Evolutionary conservation across 1,284 basidiomycete species (phyloP), one percentile per base, ranked within the genome.

Genomic region (Apiotrichum laibachii): DNA sequence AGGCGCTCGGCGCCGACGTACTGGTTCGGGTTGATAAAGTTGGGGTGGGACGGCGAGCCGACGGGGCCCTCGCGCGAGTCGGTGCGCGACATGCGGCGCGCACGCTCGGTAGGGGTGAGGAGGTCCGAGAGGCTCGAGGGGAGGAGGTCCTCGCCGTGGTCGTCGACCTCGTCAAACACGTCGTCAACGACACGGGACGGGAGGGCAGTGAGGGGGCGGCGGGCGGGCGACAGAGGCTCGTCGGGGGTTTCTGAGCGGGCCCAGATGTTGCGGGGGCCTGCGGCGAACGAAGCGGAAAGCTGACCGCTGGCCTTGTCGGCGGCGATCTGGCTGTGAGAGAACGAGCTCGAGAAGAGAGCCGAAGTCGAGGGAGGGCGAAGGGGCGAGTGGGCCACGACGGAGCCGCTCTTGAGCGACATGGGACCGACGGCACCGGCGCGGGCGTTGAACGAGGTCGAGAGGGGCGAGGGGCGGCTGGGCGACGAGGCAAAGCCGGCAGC

Each of bases 91-190:
- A 90, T 85, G 49, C 90, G 80, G 45, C 91, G 81, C 37, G 85
- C 87, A 55, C 83, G 80, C 75, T 95, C 92, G 62, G 87, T 88
- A 0, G 90, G 90, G 0, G 90, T 94, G 47, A 95, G 80, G 18
- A 95, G 80, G 62, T 94, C 91, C n/a, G 85, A 89, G 51, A 95
- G 79, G 10, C 87, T 90, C 55, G 88, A 87, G 0, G 92, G 92
- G 33, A 95, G 75, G 71, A 94, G 88, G 59, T 92, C 91, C 70
- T 96, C 92, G 54, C 90, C 77, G 65, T 91, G 88, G 47, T 87
- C 89, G 47, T 76, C 75, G 43, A 72, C 66, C 51, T 67, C 67
- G 52, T 70, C 73, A 47, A 65, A 59, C 50, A 60, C 61, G 46
- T 72, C 67, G 34, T 66, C 66, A 48, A 72, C 68, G 16, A 39